Evolutionary conservation across 2,329 filamentous ascomycete genomes (phyloP).

Genomic region (Epichloe sp.): DNA sequence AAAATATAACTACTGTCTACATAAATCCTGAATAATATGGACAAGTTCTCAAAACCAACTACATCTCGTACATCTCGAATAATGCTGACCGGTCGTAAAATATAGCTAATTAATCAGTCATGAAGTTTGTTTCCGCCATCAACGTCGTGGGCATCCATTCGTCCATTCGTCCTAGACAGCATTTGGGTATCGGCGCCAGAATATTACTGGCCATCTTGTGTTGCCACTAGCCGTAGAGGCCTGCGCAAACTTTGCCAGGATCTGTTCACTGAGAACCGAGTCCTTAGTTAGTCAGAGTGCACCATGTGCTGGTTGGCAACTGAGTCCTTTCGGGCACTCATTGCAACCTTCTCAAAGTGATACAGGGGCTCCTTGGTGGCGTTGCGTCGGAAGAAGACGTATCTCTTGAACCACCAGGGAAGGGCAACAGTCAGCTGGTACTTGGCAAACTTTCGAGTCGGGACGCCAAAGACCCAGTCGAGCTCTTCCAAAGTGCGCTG

Average conservation of each 20-base stretch:
- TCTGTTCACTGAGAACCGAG: too few relatives aligned
- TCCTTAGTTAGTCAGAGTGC: background rate
- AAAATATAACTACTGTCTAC: too few relatives aligned
- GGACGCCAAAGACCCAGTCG: constrained; percentile 36
- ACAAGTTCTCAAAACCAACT: too few relatives aligned
- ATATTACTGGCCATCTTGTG: background rate
- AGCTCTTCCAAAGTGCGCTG: constrained; percentile 37
- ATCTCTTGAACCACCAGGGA: constrained; percentile 21
- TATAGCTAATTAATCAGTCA: too few relatives aligned
- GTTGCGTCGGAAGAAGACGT: constrained; percentile 18
- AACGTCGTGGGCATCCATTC: background rate
- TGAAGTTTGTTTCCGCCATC: too few relatives aligned
- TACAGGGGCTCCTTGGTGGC: constrained; percentile 24
- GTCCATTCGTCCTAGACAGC: background rate
- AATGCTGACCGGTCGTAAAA: too few relatives aligned
- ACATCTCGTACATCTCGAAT: too few relatives aligned
- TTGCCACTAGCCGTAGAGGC: background rate
- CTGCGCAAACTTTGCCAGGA: too few relatives aligned
- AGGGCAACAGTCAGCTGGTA: constrained; percentile 23
- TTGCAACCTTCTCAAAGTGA: constrained; percentile 19
- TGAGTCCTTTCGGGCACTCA: background rate
- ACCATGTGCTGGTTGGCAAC: background rate
- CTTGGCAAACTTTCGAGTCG: constrained; percentile 26
- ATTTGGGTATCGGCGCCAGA: background rate
- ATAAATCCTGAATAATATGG: too few relatives aligned